phyloP scores from a whole-genome alignment of 2,329 filamentous ascomycete genomes.

The Macrophomina pseudophaseolina region DNA sequence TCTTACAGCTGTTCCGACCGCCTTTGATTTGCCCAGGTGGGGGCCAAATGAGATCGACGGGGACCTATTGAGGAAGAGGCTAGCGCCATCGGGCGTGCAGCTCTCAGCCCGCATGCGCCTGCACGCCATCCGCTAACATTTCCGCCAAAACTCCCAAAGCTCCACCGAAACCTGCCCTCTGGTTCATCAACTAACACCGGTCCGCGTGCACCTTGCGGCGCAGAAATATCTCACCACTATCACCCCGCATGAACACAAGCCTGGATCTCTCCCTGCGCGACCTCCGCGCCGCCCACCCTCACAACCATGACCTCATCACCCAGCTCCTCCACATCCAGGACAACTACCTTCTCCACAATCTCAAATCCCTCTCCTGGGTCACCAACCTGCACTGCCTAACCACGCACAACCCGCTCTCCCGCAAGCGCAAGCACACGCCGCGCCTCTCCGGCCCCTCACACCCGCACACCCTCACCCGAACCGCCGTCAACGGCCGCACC shows the following conservation, averaged over 20 bases:
- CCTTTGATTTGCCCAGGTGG: too few species aligned
- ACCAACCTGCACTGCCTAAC: conserved; percentile 12
- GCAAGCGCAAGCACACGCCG: conserved; percentile 1
- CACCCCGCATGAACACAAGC: conserved; percentile 12
- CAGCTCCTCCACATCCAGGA: conserved; percentile 53
- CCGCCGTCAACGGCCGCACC: conserved; percentile 31
- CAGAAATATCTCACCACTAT: too few species aligned
- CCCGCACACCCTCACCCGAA: conserved; percentile 27
- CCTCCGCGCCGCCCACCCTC: conserved; percentile 41
- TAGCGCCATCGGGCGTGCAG: neutral
- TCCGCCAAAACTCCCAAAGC: neutral
- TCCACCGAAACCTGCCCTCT: neutral
- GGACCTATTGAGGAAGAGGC: neutral
- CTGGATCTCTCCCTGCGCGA: conserved; percentile 1
- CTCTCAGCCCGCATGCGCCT: neutral
- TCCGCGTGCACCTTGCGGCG: too few species aligned
- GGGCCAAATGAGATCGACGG: too few species aligned
- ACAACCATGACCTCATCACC: conserved; percentile 52
- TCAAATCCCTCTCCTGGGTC: conserved; percentile 22
- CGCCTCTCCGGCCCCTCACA: neutral
- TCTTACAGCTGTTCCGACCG: too few species aligned
- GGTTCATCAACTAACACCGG: neutral
- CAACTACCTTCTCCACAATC: conserved; percentile 31
- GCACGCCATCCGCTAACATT: neutral
- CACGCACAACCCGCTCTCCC: neutral